Conservation (phyloP, 257 asterid genomes). For the Galeopsis tetrahit region DNA sequence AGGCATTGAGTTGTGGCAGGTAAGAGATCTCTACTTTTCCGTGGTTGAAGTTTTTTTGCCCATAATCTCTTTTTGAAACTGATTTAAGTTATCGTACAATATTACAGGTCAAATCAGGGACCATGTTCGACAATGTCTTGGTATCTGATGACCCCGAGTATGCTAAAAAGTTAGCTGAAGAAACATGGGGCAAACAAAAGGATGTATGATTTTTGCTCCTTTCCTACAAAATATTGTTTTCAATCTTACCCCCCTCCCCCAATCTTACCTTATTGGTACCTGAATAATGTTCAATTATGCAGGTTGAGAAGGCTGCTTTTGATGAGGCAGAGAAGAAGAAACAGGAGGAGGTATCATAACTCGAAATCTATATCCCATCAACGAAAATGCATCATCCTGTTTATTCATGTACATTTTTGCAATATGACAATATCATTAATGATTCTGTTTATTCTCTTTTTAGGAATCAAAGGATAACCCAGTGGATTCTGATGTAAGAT, state of each 20-base stretch:
- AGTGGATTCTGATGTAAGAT: slow-evolving; percentile 54
- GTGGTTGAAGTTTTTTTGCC: neutral
- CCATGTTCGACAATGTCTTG: slow-evolving; percentile 85
- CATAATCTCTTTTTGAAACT: slow-evolving; percentile 20
- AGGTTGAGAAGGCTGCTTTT: slow-evolving; percentile 93
- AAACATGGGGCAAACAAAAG: slow-evolving; percentile 93
- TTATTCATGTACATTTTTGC: neutral
- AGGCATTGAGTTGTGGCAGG: slow-evolving; percentile 97
- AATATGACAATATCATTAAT: neutral
- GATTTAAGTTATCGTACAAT: neutral
- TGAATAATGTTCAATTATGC: slow-evolving; percentile 31
- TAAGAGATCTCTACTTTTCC: slow-evolving; percentile 18
- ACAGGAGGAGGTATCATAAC: slow-evolving; percentile 67
- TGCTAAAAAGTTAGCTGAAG: slow-evolving; percentile 81
- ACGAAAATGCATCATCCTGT: neutral
- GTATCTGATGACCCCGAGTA: slow-evolving; percentile 78
- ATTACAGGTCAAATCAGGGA: slow-evolving; percentile 91
- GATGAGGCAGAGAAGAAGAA: slow-evolving; percentile 86
- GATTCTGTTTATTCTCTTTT: neutral
- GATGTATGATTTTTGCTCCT: slow-evolving; percentile 58
- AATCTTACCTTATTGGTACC: slow-evolving; percentile 3
- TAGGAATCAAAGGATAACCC: slow-evolving; percentile 50
- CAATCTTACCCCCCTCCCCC: neutral
- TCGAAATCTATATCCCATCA: neutral
- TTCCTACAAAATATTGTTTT: neutral